These are phyloP conservation scores for Crithidia sp. DNA, from an alignment of 208 protist genomes.

Conservation along the genomic window DNA sequence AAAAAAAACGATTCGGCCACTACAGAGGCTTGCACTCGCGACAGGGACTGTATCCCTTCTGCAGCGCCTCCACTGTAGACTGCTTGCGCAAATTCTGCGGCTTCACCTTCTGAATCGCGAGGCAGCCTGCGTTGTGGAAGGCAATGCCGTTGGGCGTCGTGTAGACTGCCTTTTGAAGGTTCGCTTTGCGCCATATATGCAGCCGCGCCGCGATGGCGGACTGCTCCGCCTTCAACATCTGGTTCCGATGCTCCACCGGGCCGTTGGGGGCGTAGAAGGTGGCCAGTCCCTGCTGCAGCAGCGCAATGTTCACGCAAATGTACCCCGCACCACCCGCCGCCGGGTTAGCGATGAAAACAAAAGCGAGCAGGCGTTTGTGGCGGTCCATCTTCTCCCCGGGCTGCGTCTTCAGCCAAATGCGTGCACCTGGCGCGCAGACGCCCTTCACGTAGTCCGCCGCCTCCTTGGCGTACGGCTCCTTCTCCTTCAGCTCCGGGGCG, in stretches of 20 bases:
- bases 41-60: slow-evolving; percentile 52
- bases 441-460: slow-evolving; percentile 44
- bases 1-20: not conserved
- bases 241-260: slow-evolving; percentile 18
- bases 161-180: slow-evolving; percentile 39
- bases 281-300: slow-evolving; percentile 55
- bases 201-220: not conserved
- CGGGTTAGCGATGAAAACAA: slow-evolving; percentile 46
- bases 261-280: slow-evolving; percentile 43
- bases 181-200: slow-evolving; percentile 54
- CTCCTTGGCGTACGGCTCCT: slow-evolving; percentile 59
- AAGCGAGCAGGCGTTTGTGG: slow-evolving; percentile 48
- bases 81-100: slow-evolving; percentile 18
- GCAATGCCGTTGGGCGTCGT: slow-evolving; percentile 47
- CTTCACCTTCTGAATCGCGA: slow-evolving; percentile 24
- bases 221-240: slow-evolving; percentile 41
- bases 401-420: slow-evolving; percentile 39
- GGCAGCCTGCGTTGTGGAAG: slow-evolving; percentile 49
- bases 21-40: slow-evolving; percentile 52
- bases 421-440: slow-evolving; percentile 34
- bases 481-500: slow-evolving; percentile 50
- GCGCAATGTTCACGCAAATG: slow-evolving; percentile 54
- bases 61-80: slow-evolving; percentile 33
- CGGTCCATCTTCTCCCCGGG: slow-evolving; percentile 32
- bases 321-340: slow-evolving; percentile 26